A percentile compares a stretch with the other conserved stretches of the same genome.
Conservation (phyloP, 495 filamentous ascomycete species). For the Neurospora sp. region DNA sequence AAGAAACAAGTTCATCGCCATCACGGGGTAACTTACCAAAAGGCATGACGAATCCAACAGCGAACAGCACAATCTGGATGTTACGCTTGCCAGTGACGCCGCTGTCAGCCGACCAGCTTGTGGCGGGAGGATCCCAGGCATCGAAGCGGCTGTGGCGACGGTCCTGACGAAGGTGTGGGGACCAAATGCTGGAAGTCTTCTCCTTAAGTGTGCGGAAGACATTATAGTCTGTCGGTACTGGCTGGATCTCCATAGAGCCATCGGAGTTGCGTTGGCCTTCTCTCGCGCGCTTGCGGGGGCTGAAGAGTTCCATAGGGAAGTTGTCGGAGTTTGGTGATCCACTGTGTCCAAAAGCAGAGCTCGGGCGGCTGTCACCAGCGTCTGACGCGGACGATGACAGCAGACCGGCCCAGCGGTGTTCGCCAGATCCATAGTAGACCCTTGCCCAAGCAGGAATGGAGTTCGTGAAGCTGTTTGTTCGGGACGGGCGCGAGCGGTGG, state of each 20-base stretch:
- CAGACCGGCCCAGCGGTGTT: constrained; percentile 35
- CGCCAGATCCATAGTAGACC: constrained; percentile 47
- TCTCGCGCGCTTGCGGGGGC: constrained; percentile 40
- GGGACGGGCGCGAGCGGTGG: constrained; percentile 18
- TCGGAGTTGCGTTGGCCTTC: constrained; percentile 18
- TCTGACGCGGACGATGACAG: constrained; percentile 32
- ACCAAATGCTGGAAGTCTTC: constrained; percentile 54
- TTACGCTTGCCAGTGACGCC: constrained; percentile 58
- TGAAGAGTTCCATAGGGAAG: constrained; percentile 39
- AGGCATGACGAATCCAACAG: constrained; percentile 78
- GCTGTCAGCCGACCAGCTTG: constrained; percentile 52
- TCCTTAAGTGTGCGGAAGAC: constrained; percentile 24
- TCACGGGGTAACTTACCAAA: constrained; percentile 45
- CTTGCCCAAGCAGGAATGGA: constrained; percentile 58
- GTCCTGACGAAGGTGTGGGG: constrained; percentile 64
- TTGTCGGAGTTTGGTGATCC: constrained; percentile 38
- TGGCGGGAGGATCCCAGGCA: constrained; percentile 59
- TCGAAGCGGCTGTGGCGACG: constrained; percentile 43
- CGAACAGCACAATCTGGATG: constrained; percentile 78
- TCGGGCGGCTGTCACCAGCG: constrained; percentile 31
- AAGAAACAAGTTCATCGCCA: neutral
- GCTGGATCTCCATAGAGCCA: constrained; percentile 25
- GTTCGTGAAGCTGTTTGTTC: constrained; percentile 44
- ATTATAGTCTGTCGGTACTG: constrained; percentile 16
- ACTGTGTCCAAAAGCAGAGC: constrained; percentile 22